Percentiles rank a stretch among this genome's conserved stretches.
phyloP scores from a whole-genome alignment of 768 basidiomycete genomes.

The Lentinus brumalis region DNA sequence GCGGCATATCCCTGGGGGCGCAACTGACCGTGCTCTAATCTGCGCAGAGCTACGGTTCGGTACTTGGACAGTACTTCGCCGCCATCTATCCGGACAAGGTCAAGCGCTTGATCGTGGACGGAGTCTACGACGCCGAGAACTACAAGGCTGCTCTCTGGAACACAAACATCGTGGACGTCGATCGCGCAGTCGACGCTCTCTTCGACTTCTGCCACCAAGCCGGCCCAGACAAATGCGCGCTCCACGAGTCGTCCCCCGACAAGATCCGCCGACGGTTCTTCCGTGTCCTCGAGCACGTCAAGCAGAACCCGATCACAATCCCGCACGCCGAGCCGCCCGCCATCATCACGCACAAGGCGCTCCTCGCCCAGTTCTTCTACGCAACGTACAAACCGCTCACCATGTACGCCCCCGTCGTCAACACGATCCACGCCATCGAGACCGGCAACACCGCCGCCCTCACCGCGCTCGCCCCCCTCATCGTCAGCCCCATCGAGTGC shows the following conservation, averaged over 20 bases:
- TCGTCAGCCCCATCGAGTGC: conserved; percentile 15
- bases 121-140: conserved; percentile 29
- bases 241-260: conserved; percentile 24
- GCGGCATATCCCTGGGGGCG: no score
- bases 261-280: conserved; percentile 22
- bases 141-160: conserved; percentile 22
- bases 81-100: conserved; percentile 37
- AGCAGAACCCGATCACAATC: conserved; percentile 1
- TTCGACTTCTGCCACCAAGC: conserved; percentile 25
- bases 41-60: conserved; percentile 19
- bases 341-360: conserved; percentile 4
- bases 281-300: conserved; percentile 6
- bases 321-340: conserved; percentile 7
- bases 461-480: conserved; percentile 9
- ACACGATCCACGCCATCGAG: conserved; percentile 13
- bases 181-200: conserved; percentile 21
- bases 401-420: conserved; percentile 6
- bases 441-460: conserved; percentile 8
- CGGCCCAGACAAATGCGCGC: conserved; percentile 25
- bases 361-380: conserved; percentile 1
- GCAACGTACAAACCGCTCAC: conserved; percentile 12
- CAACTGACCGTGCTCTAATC: neutral
- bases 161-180: conserved; percentile 27
- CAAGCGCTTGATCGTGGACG: conserved; percentile 33
- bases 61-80: conserved; percentile 30